Percentiles rank a stretch among this genome's conserved stretches.
phyloP scores from a whole-genome alignment of 2,329 filamentous ascomycete species.

The Colletotrichum truncatum region DNA sequence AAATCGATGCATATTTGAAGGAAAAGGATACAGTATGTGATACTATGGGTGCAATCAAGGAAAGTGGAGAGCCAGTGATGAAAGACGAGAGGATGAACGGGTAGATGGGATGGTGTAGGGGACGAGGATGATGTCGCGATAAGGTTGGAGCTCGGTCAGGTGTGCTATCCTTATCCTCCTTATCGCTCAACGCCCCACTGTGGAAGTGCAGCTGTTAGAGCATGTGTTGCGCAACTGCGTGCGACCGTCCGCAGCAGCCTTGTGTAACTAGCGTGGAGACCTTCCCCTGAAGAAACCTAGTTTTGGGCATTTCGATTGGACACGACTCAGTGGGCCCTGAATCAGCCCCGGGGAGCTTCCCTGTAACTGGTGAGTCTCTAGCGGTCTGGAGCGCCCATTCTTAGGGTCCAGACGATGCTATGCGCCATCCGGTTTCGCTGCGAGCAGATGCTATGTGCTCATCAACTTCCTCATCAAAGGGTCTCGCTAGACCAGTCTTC shows the following conservation, averaged over 20 bases:
- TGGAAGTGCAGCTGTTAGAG: background rate
- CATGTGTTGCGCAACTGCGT: background rate
- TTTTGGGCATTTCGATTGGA: background rate
- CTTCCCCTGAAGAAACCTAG: background rate
- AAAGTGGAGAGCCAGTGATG: background rate
- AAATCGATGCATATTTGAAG: slow-evolving; percentile 28
- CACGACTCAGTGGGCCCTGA: background rate
- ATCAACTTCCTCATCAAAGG: no score
- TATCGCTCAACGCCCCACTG: background rate
- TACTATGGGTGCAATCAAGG: background rate
- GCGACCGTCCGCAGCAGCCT: slow-evolving; percentile 20
- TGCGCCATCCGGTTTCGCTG: background rate
- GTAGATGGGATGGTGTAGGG: slow-evolving; percentile 20
- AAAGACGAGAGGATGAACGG: background rate
- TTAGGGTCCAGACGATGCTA: slow-evolving; percentile 8
- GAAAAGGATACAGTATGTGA: background rate
- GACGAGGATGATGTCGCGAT: slow-evolving; percentile 29
- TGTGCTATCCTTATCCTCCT: slow-evolving; percentile 15
- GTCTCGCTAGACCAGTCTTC: no score
- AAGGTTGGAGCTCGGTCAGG: slow-evolving; percentile 30
- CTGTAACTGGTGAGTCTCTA: slow-evolving; percentile 7
- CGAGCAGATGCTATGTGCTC: no score
- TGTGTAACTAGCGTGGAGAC: slow-evolving; percentile 17
- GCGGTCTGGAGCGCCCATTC: background rate
- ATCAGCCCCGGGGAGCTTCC: background rate